These are phyloP conservation scores for Schizochytrium sp. DNA, from an alignment of 108 stramenopile species.

Conservation along the genomic window DNA sequence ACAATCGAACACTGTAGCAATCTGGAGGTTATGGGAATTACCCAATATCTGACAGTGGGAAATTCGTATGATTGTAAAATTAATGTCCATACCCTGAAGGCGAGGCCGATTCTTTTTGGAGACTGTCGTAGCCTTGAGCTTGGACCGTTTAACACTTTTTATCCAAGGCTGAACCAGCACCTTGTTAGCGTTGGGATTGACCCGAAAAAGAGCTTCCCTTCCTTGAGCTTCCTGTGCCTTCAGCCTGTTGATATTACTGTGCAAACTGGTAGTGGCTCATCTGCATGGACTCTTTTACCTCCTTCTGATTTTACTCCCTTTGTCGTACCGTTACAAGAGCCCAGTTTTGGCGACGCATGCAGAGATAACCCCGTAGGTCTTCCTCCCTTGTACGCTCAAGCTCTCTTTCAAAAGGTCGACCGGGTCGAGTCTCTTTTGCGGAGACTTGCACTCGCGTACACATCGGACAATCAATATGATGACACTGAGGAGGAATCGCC, in stretches of 20 bases:
- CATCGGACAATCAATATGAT: background rate
- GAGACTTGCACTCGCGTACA: background rate
- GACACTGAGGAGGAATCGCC: background rate
- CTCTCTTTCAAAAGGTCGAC: background rate
- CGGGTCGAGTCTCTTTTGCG: conserved; percentile 4
- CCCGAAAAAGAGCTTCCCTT: background rate
- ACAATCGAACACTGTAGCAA: conserved; percentile 23
- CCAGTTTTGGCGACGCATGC: background rate
- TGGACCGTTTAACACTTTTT: conserved; percentile 52
- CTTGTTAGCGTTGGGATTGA: background rate
- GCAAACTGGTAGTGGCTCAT: background rate
- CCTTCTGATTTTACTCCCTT: conserved; percentile 40
- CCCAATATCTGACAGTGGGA: background rate
- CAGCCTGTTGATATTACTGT: conserved; percentile 12
- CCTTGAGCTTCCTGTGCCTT: background rate
- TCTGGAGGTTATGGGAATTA: conserved; percentile 26
- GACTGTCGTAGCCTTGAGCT: conserved; percentile 23
- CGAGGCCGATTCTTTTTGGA: conserved; percentile 3
- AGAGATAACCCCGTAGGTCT: conserved; percentile 17
- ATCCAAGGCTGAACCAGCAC: conserved; percentile 8
- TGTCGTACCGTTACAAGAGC: conserved; percentile 7
- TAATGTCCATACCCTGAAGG: conserved; percentile 9
- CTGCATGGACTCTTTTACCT: background rate
- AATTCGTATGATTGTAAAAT: conserved; percentile 49
- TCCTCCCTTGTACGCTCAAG: conserved; percentile 13